These are phyloP conservation scores for Colletotrichum sp. DNA, from an alignment of 2,329 filamentous ascomycete genomes.

Conservation along the genomic window DNA sequence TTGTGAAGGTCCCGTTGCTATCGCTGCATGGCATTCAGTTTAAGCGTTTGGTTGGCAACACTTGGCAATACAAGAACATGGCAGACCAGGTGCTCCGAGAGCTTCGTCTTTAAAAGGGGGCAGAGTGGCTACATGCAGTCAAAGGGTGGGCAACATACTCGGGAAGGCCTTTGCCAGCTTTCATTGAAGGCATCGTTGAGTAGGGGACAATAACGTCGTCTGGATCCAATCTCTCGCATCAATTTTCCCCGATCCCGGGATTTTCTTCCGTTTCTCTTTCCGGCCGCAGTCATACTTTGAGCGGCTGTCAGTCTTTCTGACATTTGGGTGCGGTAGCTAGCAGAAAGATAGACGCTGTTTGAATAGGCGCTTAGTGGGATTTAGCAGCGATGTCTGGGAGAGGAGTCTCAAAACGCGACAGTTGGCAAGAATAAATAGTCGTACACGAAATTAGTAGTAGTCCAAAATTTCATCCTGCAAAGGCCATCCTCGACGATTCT, in stretches of 20 bases:
- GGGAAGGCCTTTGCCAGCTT: not conserved
- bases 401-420: not conserved
- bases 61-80: conserved; percentile 99
- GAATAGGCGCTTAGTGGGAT: not conserved
- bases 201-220: not conserved
- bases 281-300: not conserved
- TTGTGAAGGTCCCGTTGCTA: conserved; percentile 95
- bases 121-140: not conserved
- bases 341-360: not conserved
- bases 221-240: not conserved
- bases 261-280: not conserved
- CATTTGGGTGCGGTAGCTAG: not conserved
- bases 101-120: conserved; percentile 68
- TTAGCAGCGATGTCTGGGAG: not conserved
- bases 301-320: not conserved
- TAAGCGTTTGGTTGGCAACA: conserved; percentile 93
- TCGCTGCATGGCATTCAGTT: conserved; percentile 96
- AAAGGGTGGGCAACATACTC: not conserved
- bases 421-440: not conserved
- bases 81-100: conserved; percentile 93
- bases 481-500: not conserved
- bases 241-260: not conserved
- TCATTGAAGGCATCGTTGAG: not conserved
- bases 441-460: not conserved
- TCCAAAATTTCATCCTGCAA: not conserved